phyloP scores from a whole-genome alignment of 345 rosid genomes.

The Trapa bicornis region DNA sequence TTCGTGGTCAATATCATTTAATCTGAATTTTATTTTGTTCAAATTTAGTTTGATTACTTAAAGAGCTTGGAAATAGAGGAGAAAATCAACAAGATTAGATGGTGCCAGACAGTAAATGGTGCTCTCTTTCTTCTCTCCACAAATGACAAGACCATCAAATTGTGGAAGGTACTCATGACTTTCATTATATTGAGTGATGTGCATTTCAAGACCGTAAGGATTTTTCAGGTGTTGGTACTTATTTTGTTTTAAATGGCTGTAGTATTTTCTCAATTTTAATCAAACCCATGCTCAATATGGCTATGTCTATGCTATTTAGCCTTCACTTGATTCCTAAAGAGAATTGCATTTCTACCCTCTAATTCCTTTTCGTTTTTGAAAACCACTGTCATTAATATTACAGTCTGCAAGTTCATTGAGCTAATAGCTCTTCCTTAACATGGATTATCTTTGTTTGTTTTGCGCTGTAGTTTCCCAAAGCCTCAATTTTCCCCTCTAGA shows the following conservation, averaged over 20 bases:
- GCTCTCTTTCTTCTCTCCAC: constrained; percentile 84
- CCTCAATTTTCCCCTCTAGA: not conserved
- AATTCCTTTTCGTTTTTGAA: not conserved
- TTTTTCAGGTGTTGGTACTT: not conserved
- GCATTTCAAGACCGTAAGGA: not conserved
- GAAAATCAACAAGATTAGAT: constrained; percentile 88
- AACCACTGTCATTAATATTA: not conserved
- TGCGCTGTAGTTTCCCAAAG: not conserved
- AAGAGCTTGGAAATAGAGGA: constrained; percentile 99
- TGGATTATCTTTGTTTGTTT: not conserved
- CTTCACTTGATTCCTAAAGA: not conserved
- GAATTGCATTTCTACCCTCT: not conserved
- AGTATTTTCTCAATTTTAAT: not conserved
- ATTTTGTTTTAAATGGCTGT: not conserved
- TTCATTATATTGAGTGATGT: not conserved
- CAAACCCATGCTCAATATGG: no score
- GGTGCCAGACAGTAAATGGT: constrained; percentile 84
- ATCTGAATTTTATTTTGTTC: constrained; percentile 4
- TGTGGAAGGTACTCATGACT: constrained; percentile 63
- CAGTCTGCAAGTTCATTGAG: not conserved
- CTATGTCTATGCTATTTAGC: no score
- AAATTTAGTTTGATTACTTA: constrained; percentile 69
- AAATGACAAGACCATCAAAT: constrained; percentile 73
- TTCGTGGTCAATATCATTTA: constrained; percentile 7
- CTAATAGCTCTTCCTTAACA: not conserved